These are phyloP conservation scores for Coniosporium apollinis DNA, from an alignment of 495 filamentous ascomycete species.

Conservation along the genomic window DNA sequence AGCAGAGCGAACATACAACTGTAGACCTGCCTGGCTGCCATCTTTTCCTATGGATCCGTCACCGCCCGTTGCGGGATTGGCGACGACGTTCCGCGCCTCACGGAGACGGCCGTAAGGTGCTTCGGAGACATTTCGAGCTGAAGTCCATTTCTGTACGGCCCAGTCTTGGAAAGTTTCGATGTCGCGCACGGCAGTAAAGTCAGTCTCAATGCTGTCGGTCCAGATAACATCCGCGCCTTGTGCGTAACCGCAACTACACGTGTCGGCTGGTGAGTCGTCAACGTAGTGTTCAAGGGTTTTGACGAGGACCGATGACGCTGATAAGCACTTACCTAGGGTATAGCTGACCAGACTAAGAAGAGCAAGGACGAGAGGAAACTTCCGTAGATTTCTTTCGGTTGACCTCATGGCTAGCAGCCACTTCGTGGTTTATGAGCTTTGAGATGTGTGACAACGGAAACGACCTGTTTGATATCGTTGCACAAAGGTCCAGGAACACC, in stretches of 20 bases:
- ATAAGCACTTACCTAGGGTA: too few species aligned
- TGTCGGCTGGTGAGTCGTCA: too few species aligned
- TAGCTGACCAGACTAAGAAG: too few species aligned
- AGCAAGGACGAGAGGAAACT: too few species aligned
- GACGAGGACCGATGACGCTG: too few species aligned
- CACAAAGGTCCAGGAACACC: too few species aligned
- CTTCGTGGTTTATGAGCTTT: too few species aligned
- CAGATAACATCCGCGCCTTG: not conserved
- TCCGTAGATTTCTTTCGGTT: too few species aligned
- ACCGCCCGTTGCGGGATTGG: slow-evolving; percentile 33
- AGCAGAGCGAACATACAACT: slow-evolving; percentile 36
- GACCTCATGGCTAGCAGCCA: too few species aligned
- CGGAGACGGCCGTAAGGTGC: not conserved
- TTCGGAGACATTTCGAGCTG: not conserved
- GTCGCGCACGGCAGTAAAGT: not conserved
- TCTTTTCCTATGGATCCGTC: slow-evolving; percentile 19
- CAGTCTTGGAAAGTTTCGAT: not conserved
- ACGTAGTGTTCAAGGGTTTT: too few species aligned
- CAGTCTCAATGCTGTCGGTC: not conserved
- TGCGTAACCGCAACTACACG: not conserved
- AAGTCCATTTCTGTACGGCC: not conserved
- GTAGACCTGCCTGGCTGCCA: slow-evolving; percentile 38
- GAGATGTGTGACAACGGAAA: too few species aligned
- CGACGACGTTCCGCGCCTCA: slow-evolving; percentile 30
- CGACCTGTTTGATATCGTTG: too few species aligned